Evolutionary conservation across 768 basidiomycete species (phyloP).

Genomic region (Tricholoma sp.): DNA sequence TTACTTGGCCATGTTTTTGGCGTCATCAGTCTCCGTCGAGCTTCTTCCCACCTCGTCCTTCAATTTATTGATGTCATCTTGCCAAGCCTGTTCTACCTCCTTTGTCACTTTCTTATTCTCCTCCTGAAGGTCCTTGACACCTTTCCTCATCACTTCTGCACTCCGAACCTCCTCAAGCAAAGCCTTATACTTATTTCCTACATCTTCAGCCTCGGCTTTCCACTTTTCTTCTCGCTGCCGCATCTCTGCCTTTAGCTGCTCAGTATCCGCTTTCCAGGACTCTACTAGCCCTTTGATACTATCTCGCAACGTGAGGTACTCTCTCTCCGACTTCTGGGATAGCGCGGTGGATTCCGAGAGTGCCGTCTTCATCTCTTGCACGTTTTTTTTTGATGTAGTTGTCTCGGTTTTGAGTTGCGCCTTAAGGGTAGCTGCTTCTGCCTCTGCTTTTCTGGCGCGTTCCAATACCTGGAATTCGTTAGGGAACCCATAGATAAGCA

Average conservation of each 20-base stretch:
- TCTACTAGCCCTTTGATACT: constrained; percentile 69
- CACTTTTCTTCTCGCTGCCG: constrained; percentile 65
- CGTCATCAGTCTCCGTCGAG: constrained; percentile 49
- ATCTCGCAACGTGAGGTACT: constrained; percentile 76
- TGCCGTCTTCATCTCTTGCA: constrained; percentile 77
- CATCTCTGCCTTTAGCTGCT: constrained; percentile 71
- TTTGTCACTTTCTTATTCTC: constrained; percentile 45
- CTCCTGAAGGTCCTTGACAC: constrained; percentile 44
- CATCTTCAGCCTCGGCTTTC: constrained; percentile 59
- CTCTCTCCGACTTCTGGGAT: constrained; percentile 77
- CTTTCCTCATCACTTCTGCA: constrained; percentile 39
- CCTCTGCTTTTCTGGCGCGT: constrained; percentile 82
- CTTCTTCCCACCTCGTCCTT: constrained; percentile 50
- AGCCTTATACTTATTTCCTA: constrained; percentile 65
- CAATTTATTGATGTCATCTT: constrained; percentile 49
- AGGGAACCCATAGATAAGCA: background rate
- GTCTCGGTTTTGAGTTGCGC: constrained; percentile 71
- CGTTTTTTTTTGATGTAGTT: constrained; percentile 61
- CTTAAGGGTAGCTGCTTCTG: constrained; percentile 65
- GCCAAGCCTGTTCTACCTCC: constrained; percentile 60
- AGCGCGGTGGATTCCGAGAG: constrained; percentile 71
- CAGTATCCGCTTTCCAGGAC: constrained; percentile 71
- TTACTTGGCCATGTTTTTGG: constrained; percentile 59
- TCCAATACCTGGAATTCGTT: constrained; percentile 54
- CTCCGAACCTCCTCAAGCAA: constrained; percentile 60